Evolutionary conservation across 2,329 filamentous ascomycete genomes (phyloP).

Genomic region (Penicillium griseofulvum): DNA sequence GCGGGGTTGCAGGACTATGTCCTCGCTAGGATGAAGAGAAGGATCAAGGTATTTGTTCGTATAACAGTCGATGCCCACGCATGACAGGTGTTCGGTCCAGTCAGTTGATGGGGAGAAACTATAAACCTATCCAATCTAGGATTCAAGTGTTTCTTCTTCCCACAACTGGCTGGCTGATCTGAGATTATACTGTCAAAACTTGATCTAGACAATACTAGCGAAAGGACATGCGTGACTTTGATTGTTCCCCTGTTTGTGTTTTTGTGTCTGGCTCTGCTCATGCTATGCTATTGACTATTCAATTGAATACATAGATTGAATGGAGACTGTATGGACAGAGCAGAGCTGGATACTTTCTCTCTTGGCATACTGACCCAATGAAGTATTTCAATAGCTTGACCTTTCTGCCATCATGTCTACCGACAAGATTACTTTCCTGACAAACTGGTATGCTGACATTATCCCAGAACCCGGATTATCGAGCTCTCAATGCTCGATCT

Average conservation of each 20-base stretch:
- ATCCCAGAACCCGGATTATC: not conserved
- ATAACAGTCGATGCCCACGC: constrained; percentile 41
- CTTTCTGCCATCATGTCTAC: constrained; percentile 64
- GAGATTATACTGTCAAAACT: constrained; percentile 79
- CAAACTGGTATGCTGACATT: constrained; percentile 66
- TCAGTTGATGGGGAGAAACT: not conserved
- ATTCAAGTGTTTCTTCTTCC: not conserved
- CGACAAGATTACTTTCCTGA: constrained; percentile 81
- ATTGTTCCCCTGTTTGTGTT: constrained; percentile 36
- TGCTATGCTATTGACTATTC: constrained; percentile 2
- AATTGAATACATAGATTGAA: constrained; percentile 2
- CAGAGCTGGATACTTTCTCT: constrained; percentile 13
- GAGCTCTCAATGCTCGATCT: not conserved
- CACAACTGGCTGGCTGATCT: constrained; percentile 50
- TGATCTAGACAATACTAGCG: constrained; percentile 86
- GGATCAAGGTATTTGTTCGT: constrained; percentile 46
- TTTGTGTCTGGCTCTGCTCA: constrained; percentile 9
- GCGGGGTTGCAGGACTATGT: constrained; percentile 10
- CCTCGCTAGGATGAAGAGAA: constrained; percentile 30
- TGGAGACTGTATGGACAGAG: not conserved
- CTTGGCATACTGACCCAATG: constrained; percentile 31
- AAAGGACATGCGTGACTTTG: constrained; percentile 77
- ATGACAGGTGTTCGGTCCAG: constrained; percentile 45
- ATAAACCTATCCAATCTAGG: not conserved
- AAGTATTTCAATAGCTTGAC: constrained; percentile 27